Evolutionary conservation across 441 rosid species (phyloP).

Genomic region (Brassica hybrid): DNA sequence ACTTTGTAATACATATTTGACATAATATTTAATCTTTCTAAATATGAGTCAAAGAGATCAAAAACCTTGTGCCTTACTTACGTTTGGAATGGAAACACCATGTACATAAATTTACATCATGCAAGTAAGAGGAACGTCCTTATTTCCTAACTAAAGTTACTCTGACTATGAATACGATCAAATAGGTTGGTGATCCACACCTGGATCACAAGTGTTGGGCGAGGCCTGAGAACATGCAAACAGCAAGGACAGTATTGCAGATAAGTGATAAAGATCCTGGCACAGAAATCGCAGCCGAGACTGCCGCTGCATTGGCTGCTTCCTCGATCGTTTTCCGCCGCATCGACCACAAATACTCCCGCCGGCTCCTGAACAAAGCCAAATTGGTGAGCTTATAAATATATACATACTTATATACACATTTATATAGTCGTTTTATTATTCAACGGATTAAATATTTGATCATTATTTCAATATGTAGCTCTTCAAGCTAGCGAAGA

Average conservation of each 20-base stretch:
- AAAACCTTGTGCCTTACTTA: neutral
- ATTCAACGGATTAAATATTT: neutral
- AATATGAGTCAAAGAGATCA: neutral
- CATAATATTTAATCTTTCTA: neutral
- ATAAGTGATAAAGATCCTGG: slow-evolving; percentile 63
- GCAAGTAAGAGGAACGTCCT: neutral
- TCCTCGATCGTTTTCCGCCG: slow-evolving; percentile 70
- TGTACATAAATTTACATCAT: neutral
- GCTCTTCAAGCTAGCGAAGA: slow-evolving; percentile 74
- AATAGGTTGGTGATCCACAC: slow-evolving; percentile 83
- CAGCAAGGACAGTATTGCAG: slow-evolving; percentile 67
- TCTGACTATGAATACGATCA: neutral
- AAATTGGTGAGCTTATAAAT: slow-evolving; percentile 52
- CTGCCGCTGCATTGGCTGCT: slow-evolving; percentile 87
- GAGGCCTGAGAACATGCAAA: slow-evolving; percentile 79
- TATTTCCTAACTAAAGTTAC: neutral
- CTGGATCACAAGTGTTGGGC: slow-evolving; percentile 89
- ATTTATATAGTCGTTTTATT: neutral
- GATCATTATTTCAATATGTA: slow-evolving; percentile 35
- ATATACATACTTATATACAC: neutral
- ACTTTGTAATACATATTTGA: neutral
- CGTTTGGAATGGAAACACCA: neutral
- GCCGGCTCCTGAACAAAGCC: slow-evolving; percentile 77
- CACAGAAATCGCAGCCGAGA: slow-evolving; percentile 85
- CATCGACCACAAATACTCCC: slow-evolving; percentile 57